Conservation (phyloP, 139 green algal genomes). For the Diplosphaera chodatii region DNA sequence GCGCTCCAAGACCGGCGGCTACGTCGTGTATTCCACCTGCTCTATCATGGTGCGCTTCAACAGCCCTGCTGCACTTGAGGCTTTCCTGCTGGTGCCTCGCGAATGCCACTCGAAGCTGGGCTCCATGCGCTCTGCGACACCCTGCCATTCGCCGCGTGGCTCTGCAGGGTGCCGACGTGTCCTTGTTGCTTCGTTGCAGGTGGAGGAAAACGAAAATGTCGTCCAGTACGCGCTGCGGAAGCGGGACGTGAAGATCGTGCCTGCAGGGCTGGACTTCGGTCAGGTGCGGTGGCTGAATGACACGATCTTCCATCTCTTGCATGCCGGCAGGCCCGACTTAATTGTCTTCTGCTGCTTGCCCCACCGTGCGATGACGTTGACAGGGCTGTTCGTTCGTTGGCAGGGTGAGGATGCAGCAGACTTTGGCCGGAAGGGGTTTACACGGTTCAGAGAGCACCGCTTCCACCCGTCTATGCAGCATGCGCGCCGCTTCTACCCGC, state of each 20-base stretch:
- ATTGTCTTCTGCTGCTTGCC: too few species aligned
- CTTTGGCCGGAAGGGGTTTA: slow-evolving; percentile 87
- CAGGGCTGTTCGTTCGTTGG: too few species aligned
- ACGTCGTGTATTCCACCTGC: slow-evolving; percentile 96
- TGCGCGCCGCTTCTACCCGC: slow-evolving; percentile 92
- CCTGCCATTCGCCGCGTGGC: too few species aligned
- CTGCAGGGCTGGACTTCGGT: slow-evolving; percentile 76
- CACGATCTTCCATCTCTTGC: too few species aligned
- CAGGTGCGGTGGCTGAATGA: too few species aligned
- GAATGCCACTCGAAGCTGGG: too few species aligned
- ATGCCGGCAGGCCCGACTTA: too few species aligned
- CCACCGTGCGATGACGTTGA: too few species aligned
- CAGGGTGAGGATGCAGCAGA: neutral
- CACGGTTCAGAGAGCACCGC: slow-evolving; percentile 78
- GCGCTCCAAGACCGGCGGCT: slow-evolving; percentile 71
- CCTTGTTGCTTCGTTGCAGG: neutral
- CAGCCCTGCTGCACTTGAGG: too few species aligned
- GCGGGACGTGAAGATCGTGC: slow-evolving; percentile 91
- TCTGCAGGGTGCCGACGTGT: too few species aligned
- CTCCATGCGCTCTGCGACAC: too few species aligned
- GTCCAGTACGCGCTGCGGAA: slow-evolving; percentile 96
- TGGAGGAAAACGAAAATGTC: slow-evolving; percentile 98
- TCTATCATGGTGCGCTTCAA: slow-evolving; percentile 82
- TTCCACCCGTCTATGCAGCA: slow-evolving; percentile 89
- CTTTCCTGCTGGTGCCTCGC: too few species aligned